Evolutionary conservation across 768 basidiomycete species (phyloP).

Genomic region (Leccinum aurantiacum): DNA sequence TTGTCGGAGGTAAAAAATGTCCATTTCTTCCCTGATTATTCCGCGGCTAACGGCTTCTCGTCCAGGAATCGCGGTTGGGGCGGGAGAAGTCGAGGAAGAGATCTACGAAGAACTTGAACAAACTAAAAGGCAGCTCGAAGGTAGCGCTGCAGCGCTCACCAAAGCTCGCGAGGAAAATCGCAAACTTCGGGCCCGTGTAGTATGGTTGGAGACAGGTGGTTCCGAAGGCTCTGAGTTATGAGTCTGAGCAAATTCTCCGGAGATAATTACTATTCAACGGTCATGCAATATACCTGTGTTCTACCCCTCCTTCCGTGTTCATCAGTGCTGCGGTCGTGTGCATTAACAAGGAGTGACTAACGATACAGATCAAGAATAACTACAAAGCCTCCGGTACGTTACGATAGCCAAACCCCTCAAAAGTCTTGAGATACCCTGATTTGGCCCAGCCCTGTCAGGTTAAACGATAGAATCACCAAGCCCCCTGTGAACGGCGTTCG

Average conservation of each 20-base stretch:
- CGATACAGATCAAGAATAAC: constrained; percentile 10
- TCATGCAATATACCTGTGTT: constrained; percentile 10
- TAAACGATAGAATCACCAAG: constrained; percentile 13
- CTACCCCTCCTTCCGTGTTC: constrained; percentile 14
- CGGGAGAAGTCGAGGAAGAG: constrained; percentile 67
- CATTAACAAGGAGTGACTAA: constrained; percentile 12
- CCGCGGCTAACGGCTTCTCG: constrained; percentile 2
- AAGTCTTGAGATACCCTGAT: neutral
- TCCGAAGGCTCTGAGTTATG: constrained; percentile 34
- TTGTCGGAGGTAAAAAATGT: constrained; percentile 52
- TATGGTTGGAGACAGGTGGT: constrained; percentile 35
- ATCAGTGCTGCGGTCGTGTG: constrained; percentile 1
- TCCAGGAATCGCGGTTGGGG: constrained; percentile 72
- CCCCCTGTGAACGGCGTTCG: constrained; percentile 35
- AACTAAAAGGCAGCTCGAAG: constrained; percentile 48
- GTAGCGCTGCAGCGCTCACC: constrained; percentile 43
- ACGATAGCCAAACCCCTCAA: neutral
- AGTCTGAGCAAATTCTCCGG: constrained; percentile 18
- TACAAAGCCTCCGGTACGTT: neutral
- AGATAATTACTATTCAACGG: constrained; percentile 6
- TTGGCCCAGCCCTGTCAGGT: constrained; percentile 6
- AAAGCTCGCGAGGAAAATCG: constrained; percentile 54
- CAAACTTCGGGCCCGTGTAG: constrained; percentile 44
- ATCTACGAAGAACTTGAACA: constrained; percentile 47
- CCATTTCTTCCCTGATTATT: neutral